These are phyloP conservation scores for Galium porrigens DNA, from an alignment of 305 asterid genomes.

Conservation along the genomic window DNA sequence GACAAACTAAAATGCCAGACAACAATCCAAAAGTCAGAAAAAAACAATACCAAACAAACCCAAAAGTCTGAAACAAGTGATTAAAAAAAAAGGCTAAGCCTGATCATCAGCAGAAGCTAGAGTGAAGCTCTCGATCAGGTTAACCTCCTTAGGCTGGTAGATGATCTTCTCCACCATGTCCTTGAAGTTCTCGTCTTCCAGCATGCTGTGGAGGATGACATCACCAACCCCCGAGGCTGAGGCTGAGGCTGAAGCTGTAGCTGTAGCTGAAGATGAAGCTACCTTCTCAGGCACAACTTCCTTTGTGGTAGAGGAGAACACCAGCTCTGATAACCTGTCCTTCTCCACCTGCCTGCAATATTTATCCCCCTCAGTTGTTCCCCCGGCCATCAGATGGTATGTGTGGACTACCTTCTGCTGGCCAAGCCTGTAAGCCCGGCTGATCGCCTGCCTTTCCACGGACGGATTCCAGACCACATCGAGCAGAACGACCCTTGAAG, in stretches of 20 bases:
- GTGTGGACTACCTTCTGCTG: conserved; percentile 45
- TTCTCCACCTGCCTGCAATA: conserved; percentile 46
- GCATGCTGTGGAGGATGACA: conserved; percentile 31
- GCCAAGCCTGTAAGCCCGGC: conserved; percentile 52
- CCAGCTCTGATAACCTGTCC: conserved; percentile 38
- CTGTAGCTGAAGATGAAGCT: background rate
- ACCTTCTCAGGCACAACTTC: conserved; percentile 9
- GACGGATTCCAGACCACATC: conserved; percentile 80
- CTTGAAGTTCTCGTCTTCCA: conserved; percentile 18
- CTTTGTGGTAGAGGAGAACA: conserved; percentile 28
- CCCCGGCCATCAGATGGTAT: conserved; percentile 45
- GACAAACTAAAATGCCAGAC: background rate
- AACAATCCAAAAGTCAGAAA: background rate
- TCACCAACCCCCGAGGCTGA: conserved; percentile 20
- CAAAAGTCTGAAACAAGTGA: background rate
- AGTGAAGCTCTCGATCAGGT: conserved; percentile 25
- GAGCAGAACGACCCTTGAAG: conserved; percentile 42
- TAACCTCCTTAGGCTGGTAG: conserved; percentile 39
- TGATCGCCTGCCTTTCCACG: conserved; percentile 44
- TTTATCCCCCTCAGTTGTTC: conserved; percentile 39
- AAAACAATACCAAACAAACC: background rate
- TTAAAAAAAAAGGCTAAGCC: background rate
- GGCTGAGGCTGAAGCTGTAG: background rate
- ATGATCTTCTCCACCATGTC: conserved; percentile 41
- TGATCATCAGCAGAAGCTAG: background rate